phyloP scores from a whole-genome alignment of 1,139 yeast genomes.

The Pichia sp. region DNA sequence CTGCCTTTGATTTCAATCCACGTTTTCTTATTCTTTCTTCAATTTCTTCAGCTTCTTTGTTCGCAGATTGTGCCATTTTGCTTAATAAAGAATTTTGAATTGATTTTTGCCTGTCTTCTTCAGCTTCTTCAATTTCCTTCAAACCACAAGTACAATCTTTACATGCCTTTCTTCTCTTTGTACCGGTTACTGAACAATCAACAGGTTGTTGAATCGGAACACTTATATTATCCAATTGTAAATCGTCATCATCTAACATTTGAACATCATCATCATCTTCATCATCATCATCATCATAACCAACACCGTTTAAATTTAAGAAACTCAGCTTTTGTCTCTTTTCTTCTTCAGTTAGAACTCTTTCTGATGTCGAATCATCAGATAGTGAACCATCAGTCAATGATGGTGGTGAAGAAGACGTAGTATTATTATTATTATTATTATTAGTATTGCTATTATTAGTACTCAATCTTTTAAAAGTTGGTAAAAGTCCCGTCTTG shows the following conservation, averaged over 20 bases:
- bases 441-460: too few species aligned
- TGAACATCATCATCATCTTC: constrained; percentile 35
- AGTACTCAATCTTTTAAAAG: constrained; percentile 28
- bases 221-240: constrained; percentile 18
- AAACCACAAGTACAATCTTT: constrained; percentile 97
- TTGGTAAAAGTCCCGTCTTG: constrained; percentile 6
- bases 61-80: constrained; percentile 47
- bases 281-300: constrained; percentile 22
- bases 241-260: constrained; percentile 27
- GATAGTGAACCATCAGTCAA: constrained; percentile 42
- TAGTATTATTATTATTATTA: too few species aligned
- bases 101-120: constrained; percentile 42
- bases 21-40: constrained; percentile 40
- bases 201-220: constrained; percentile 36
- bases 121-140: constrained; percentile 67
- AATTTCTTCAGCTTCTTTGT: constrained; percentile 46
- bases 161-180: constrained; percentile 78
- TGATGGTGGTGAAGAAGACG: constrained; percentile 22
- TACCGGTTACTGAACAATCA: constrained; percentile 44
- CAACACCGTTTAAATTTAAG: neutral
- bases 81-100: constrained; percentile 42
- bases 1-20: constrained; percentile 8
- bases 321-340: constrained; percentile 37
- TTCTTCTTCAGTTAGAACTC: constrained; percentile 30
- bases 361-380: constrained; percentile 27